Evolutionary conservation across 164 flowering plant species (phyloP).

Genomic region (Vitis rotundifolia): DNA sequence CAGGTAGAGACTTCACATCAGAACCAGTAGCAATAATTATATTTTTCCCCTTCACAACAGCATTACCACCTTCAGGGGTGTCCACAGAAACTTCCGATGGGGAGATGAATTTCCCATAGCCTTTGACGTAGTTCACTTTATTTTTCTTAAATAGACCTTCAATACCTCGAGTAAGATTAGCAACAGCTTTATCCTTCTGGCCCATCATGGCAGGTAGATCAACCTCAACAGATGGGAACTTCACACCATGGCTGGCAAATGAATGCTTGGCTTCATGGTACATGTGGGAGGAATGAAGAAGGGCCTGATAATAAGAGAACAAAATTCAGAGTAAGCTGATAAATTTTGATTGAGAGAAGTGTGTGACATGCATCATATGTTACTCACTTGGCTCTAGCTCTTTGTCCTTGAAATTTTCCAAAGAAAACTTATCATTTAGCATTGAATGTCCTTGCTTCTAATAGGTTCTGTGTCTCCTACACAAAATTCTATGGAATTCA

Average conservation of each 20-base stretch:
- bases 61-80: conserved; percentile 65
- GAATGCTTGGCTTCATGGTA: conserved; percentile 86
- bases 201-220: conserved; percentile 92
- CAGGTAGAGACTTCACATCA: conserved; percentile 87
- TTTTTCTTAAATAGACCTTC: conserved; percentile 96
- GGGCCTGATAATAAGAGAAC: conserved; percentile 51
- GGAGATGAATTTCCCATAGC: conserved; percentile 80
- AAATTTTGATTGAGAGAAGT: not conserved
- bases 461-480: too few relatives aligned
- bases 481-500: too few relatives aligned
- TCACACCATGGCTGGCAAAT: conserved; percentile 84
- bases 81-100: conserved; percentile 88
- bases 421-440: too few relatives aligned
- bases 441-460: too few relatives aligned
- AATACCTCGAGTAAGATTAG: conserved; percentile 72
- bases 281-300: conserved; percentile 96
- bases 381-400: too few relatives aligned
- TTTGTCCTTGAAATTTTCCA: too few relatives aligned
- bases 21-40: conserved; percentile 94
- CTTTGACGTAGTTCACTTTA: conserved; percentile 88
- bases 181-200: conserved; percentile 88
- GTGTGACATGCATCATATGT: not conserved
- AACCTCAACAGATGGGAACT: conserved; percentile 70
- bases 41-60: conserved; percentile 77
- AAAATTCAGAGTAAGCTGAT: not conserved